Base-by-base conservation (phyloP, 75 land plant species). In the Adiantum capillusveneris region DNA sequence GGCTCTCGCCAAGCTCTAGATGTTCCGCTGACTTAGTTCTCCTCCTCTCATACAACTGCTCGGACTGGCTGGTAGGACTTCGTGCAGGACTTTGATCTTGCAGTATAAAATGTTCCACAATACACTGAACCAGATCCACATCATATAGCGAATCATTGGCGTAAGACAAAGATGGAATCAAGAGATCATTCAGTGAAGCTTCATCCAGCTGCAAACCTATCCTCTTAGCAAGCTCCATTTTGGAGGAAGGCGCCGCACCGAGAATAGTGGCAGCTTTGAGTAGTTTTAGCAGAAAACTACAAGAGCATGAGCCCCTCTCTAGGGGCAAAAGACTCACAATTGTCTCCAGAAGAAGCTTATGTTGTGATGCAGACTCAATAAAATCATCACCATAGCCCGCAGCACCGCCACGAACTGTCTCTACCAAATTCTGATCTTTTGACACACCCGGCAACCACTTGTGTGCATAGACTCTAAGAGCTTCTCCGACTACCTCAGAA, bases 131-230 rank as follows among this genome's bases (percentile, higher is more conserved):
- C 29, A 78, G 65, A 42, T 80, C 76, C 14, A 75, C 77, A 76
- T 86, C 79, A 56, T 83, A 81, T 54, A 78, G 44, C 18, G 81
- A 60, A 31, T 36, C 28, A 18, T 59, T 73, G 29, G 68, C 64
- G 50, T 43, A 31, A 2, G 73, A 44, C 44, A 71, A 49, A 28
- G 67, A 48, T 29, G 81, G 87, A 28, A 86, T 80, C 50, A 86
- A 52, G 14, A 86, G 76, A 59, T 86, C 91, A 34, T 65, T 68
- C 16, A 78, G 71, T 34, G 67, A 69, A 14, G 91, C 91, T 50
- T 81, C 82, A 20, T 87, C 79, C 55, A 87, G 49, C 65, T 78
- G 68, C 67, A 73, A 36, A 3, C 87, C 86, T 5, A 75, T 59
- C 67, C 81, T 80, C 28, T 65, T 78, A 43, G 79, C 81, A 19